Percentiles rank a stretch among this genome's conserved stretches.
Evolutionary conservation across 2,329 filamentous ascomycete species (phyloP).

Genomic region (Arthroderma sp.): DNA sequence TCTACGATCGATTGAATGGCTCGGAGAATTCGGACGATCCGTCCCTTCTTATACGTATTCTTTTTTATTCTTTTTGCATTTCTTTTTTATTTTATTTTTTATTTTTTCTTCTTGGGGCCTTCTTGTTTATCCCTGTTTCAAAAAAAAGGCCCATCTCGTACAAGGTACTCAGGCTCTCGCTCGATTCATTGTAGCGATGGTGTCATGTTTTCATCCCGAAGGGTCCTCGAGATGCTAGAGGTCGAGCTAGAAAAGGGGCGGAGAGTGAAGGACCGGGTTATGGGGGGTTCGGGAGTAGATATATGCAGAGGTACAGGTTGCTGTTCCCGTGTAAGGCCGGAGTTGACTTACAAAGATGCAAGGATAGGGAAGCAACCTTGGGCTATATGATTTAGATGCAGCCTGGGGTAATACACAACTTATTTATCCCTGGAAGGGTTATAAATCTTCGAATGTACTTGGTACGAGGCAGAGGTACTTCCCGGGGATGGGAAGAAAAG

Average conservation of each 20-base stretch:
- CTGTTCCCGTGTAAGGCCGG: not conserved
- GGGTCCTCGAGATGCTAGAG: not conserved
- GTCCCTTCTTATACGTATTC: constrained; percentile 2
- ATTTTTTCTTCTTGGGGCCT: constrained; percentile 1
- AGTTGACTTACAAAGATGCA: not conserved
- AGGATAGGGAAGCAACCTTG: not conserved
- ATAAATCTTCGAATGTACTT: not conserved
- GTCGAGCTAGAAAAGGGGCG: not conserved
- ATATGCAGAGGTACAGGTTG: not conserved
- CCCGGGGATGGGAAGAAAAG: not conserved
- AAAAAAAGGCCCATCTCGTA: not conserved
- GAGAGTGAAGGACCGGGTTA: not conserved
- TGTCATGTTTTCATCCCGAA: not conserved
- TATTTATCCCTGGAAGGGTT: not conserved
- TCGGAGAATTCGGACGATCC: constrained; percentile 2
- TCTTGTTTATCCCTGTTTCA: not conserved
- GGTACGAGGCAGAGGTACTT: not conserved
- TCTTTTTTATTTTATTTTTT: not conserved
- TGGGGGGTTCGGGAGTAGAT: not conserved
- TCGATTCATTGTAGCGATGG: not conserved
- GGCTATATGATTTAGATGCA: not conserved
- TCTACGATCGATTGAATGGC: not conserved
- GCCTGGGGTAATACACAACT: not conserved
- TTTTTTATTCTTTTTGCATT: not conserved
- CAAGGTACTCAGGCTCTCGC: constrained; percentile 1